Evolutionary conservation across 2,329 filamentous ascomycete species (phyloP), one percentile per base, ranked within the genome.

Genomic region (Arthrobotrys megalospora): DNA sequence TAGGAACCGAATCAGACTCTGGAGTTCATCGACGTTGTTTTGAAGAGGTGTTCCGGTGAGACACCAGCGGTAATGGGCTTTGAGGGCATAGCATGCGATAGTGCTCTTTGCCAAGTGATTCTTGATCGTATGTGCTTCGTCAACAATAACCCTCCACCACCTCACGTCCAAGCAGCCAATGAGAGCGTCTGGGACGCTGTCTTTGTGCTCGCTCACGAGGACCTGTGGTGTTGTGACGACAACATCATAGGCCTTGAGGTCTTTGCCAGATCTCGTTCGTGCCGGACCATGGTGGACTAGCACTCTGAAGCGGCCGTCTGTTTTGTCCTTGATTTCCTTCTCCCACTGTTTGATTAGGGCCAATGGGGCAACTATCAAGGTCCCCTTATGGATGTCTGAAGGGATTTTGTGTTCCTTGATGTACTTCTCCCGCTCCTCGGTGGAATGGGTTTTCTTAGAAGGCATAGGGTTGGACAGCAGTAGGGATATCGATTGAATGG

Each of bases 281-380:
- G 91, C 91, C 0, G 94, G 90, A 0, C 96, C 96, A 83, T 99
- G 96, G 82, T 99, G 96, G 1, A 99, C 92, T 78, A 92, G 91
- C 3, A 98, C 94, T 80, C 90, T 91, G 62, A 98, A 86, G 19
- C 94, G 92, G 2, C 89, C 88, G 41, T 89, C 86, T 45, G 98
- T 90, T 83, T 93, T 97, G 68, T 92, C 91, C 81, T 91, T 91
- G 83, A 99, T 93, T 84, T 99, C 96, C 0, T 91, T 87, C 85
- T 99, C 96, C 96, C 96, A 99, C 84, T 99, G 96, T 81, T 96
- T 92, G 85, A 99, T 98, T 52, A 99, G 87, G 6, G 96, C 95
- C 34, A 99, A 86, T 0, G 96, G 96, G 1, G 96, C 96, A 64
- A 99, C 93, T 6, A 99, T 94, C 10, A 99, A 87, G 0, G 96